These are phyloP conservation scores for Puccinellia tenuiflora DNA, from an alignment of 176 grass and related monocot genomes.

Conservation along the genomic window DNA sequence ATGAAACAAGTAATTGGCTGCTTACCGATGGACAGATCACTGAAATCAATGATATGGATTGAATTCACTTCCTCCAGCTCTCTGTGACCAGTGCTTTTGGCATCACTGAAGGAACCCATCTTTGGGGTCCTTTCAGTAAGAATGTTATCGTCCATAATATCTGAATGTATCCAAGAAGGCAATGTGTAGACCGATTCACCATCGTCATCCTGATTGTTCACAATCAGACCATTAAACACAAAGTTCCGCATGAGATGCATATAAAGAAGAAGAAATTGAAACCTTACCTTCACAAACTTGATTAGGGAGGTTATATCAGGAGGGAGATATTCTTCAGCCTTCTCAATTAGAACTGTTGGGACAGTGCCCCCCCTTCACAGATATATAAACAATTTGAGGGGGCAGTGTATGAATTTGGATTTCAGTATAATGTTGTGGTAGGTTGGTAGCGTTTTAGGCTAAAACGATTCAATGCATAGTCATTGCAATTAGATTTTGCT, in stretches of 20 bases:
- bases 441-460: not conserved
- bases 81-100: conserved; percentile 18
- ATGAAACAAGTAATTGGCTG: conserved; percentile 4
- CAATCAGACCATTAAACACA: conserved; percentile 24
- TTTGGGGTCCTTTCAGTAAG: conserved; percentile 42
- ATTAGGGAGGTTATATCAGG: conserved; percentile 43
- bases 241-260: not conserved
- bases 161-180: conserved; percentile 96
- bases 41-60: conserved; percentile 95
- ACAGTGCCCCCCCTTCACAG: conserved; percentile 62
- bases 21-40: conserved; percentile 79
- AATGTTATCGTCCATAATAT: conserved; percentile 99
- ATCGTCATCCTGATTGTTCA: conserved; percentile 49
- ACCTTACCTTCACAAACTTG: conserved; percentile 65
- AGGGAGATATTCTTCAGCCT: conserved; percentile 85
- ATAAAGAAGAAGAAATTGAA: conserved; percentile 14
- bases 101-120: conserved; percentile 24
- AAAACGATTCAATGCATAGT: not conserved
- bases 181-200: conserved; percentile 25
- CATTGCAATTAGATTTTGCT: not conserved
- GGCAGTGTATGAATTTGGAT: not conserved
- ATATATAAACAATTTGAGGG: conserved; percentile 12
- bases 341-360: conserved; percentile 66
- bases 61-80: conserved; percentile 45
- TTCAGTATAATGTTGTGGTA: not conserved